Conservation (phyloP, 2,329 filamentous ascomycete genomes). For the Zymoseptoria ardabiliae region DNA sequence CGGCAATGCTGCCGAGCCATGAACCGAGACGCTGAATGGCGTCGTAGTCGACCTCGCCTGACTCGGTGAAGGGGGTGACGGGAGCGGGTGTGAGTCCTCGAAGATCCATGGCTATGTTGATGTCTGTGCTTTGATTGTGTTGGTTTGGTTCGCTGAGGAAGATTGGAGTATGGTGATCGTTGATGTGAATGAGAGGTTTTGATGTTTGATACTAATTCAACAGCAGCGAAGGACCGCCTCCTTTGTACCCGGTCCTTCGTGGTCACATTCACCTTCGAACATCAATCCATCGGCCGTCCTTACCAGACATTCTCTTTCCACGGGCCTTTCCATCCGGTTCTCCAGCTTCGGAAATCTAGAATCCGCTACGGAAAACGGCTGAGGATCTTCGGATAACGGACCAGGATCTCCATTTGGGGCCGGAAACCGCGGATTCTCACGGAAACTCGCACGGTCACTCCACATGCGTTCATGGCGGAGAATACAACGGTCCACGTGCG, state of each 20-base stretch:
- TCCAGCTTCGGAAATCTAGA: not conserved
- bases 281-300: not conserved
- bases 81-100: conserved; percentile 45
- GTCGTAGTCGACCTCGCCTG: conserved; percentile 44
- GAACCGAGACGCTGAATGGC: conserved; percentile 48
- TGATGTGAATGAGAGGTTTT: not conserved
- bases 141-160: not conserved
- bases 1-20: conserved; percentile 46
- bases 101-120: conserved; percentile 36
- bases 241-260: not conserved
- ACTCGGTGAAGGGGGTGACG: conserved; percentile 45
- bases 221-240: not conserved
- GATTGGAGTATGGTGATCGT: not conserved
- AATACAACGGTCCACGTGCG: not conserved
- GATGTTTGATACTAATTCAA: not conserved
- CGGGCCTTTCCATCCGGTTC: not conserved
- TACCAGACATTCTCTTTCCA: not conserved
- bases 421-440: not conserved
- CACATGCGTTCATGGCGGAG: not conserved
- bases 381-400: not conserved
- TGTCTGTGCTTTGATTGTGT: not conserved
- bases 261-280: not conserved
- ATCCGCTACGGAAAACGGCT: not conserved
- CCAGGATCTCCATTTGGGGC: not conserved
- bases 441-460: not conserved